Percentiles rank a stretch among this genome's conserved stretches.
These are phyloP conservation scores for Arthrobotrys iridis DNA, from an alignment of 2,329 filamentous ascomycete species.

Conservation along the genomic window DNA sequence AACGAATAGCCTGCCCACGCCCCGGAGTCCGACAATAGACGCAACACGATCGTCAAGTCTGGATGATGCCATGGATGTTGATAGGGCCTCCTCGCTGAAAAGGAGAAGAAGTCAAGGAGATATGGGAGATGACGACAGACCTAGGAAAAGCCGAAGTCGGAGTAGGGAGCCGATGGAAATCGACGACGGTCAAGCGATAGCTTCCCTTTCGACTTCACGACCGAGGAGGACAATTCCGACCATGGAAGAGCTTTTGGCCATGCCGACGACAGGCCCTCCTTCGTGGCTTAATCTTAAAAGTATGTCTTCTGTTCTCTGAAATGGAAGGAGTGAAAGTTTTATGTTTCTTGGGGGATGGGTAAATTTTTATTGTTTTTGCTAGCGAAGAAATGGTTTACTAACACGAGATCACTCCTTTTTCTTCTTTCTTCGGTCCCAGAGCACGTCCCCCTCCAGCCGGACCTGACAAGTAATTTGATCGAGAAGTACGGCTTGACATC, in stretches of 20 bases:
- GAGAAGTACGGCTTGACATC: constrained; percentile 64
- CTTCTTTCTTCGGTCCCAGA: constrained; percentile 17
- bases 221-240: constrained; percentile 42
- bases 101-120: constrained; percentile 51
- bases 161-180: constrained; percentile 52
- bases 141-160: constrained; percentile 48
- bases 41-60: constrained; percentile 23
- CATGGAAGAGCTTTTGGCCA: constrained; percentile 52
- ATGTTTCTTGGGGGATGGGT: background rate
- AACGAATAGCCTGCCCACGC: constrained; percentile 49
- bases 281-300: constrained; percentile 51
- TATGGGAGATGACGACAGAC: constrained; percentile 46
- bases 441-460: constrained; percentile 61
- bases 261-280: constrained; percentile 53
- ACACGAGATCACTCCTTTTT: constrained; percentile 10
- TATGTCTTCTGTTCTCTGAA: constrained; percentile 42
- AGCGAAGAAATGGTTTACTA: constrained; percentile 29
- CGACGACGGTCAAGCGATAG: constrained; percentile 26
- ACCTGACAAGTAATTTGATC: constrained; percentile 65
- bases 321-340: background rate
- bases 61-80: constrained; percentile 49
- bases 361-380: background rate
- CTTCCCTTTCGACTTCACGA: constrained; percentile 37
- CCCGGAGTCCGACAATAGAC: constrained; percentile 46
- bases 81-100: constrained; percentile 40